Evolutionary conservation across 1,284 basidiomycete genomes (phyloP).

Genomic region (Anthracocystis panici-leucophaei): DNA sequence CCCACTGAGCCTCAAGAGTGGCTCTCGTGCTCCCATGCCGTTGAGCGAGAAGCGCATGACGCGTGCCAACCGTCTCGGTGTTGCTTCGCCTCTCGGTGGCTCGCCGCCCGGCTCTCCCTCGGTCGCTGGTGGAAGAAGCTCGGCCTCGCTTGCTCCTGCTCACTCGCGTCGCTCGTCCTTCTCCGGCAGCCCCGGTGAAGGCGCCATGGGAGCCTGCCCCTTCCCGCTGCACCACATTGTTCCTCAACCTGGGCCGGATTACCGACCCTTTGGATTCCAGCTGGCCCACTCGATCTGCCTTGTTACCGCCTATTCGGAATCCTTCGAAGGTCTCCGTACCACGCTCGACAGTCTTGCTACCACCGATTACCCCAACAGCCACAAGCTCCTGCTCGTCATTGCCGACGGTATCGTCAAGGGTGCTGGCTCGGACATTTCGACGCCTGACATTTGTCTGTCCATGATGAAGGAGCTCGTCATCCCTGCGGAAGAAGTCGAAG

Average conservation of each 20-base stretch:
- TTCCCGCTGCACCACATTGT: constrained; percentile 92
- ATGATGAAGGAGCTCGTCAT: constrained; percentile 99
- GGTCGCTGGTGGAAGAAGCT: constrained; percentile 81
- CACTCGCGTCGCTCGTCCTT: constrained; percentile 63
- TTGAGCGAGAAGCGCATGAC: constrained; percentile 54
- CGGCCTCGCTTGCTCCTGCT: constrained; percentile 76
- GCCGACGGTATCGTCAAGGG: constrained; percentile 99
- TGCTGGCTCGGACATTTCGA: constrained; percentile 68
- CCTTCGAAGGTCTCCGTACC: constrained; percentile 93
- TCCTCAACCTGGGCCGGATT: constrained; percentile 89
- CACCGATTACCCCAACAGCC: constrained; percentile 97
- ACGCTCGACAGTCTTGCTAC: constrained; percentile 97
- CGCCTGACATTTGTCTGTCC: constrained; percentile 88
- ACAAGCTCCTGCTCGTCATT: constrained; percentile 95
- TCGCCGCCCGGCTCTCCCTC: constrained; percentile 82
- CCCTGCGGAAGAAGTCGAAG: constrained; percentile 85
- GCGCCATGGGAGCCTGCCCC: constrained; percentile 72
- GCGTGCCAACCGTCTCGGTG: constrained; percentile 47
- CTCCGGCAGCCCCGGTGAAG: constrained; percentile 52
- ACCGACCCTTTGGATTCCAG: constrained; percentile 95
- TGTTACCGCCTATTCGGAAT: constrained; percentile 98
- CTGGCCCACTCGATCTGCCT: constrained; percentile 93
- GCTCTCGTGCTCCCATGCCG: constrained; percentile 36
- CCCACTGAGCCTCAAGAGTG: constrained; percentile 55
- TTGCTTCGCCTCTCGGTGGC: constrained; percentile 54